Conservation (phyloP, 345 rosid genomes). For the Brassica incana region DNA sequence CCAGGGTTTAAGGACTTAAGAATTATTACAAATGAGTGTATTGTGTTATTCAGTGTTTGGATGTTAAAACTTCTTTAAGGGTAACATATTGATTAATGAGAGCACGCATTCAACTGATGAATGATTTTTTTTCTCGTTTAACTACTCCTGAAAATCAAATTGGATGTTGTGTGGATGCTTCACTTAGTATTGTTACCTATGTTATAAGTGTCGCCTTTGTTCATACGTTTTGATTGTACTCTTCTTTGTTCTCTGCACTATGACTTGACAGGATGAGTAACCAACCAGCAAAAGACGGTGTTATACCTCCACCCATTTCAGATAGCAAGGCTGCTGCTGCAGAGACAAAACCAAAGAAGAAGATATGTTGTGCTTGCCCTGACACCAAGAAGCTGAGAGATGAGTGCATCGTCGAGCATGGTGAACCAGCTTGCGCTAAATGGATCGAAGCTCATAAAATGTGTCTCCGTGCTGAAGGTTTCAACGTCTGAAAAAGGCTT, state of each 20-base stretch:
- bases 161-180: neutral
- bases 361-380: constrained; percentile 93
- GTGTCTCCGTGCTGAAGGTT: constrained; percentile 93
- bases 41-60: neutral
- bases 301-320: constrained; percentile 42
- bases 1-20: neutral
- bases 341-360: constrained; percentile 83
- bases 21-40: neutral
- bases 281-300: constrained; percentile 44
- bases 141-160: neutral
- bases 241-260: neutral
- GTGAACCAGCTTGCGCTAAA: constrained; percentile 83
- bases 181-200: neutral
- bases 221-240: neutral
- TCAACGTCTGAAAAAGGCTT: constrained; percentile 59
- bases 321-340: constrained; percentile 42
- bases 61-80: neutral
- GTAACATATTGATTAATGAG: neutral
- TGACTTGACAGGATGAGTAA: constrained; percentile 50
- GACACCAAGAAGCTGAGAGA: constrained; percentile 90
- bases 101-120: neutral
- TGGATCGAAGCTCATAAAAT: constrained; percentile 92
- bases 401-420: constrained; percentile 84
- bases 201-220: neutral
- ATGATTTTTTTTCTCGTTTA: neutral